Evolutionary conservation across 106 monocot species (phyloP).

Genomic region (Dendrobium catenatum): DNA sequence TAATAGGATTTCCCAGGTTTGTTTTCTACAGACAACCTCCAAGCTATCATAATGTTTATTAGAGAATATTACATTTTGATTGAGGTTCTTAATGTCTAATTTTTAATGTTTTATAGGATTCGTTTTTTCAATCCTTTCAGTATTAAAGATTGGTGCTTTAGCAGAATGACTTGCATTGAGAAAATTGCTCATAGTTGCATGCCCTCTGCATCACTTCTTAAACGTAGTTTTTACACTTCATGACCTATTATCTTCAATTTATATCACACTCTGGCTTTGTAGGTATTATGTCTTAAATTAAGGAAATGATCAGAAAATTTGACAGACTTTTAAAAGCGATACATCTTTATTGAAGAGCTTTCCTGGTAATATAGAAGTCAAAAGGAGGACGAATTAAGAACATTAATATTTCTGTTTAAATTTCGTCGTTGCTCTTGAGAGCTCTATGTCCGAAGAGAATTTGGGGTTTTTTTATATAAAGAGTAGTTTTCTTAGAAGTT

Average conservation of each 20-base stretch:
- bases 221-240: background rate
- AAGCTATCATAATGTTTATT: background rate
- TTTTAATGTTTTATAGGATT: background rate
- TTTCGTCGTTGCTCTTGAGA: background rate
- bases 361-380: background rate
- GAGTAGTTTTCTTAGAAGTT: background rate
- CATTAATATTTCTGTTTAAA: background rate
- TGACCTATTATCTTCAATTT: background rate
- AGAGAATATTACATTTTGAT: background rate
- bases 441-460: background rate
- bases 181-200: background rate
- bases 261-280: background rate
- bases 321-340: background rate
- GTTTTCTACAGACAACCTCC: background rate
- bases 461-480: background rate
- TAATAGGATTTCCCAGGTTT: constrained; percentile 99
- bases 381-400: background rate
- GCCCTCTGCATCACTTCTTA: background rate
- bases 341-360: background rate
- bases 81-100: background rate
- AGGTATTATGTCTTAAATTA: background rate
- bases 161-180: background rate
- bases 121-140: background rate
- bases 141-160: background rate
- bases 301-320: background rate